Conservation (phyloP, 1,284 basidiomycete species). For the Puccinia novopanici region DNA sequence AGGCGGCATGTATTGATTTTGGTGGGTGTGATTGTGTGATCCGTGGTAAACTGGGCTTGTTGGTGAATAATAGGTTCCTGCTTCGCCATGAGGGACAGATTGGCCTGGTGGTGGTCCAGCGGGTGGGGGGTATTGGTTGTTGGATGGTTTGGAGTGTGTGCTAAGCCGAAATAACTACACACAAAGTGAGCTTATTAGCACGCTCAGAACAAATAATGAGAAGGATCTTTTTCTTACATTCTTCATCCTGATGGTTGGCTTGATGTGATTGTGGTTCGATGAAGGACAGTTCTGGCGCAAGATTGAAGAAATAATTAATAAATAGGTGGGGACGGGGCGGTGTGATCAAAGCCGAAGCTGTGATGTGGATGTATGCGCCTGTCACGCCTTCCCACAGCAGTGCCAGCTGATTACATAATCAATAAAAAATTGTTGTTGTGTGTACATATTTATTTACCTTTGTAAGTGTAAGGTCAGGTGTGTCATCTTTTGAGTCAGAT, state of each 20-base stretch:
- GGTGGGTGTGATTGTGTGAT: neutral
- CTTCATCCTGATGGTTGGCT: too few species aligned
- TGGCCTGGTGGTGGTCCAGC: constrained; percentile 27
- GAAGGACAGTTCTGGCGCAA: neutral
- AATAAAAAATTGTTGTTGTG: too few species aligned
- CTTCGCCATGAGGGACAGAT: constrained; percentile 23
- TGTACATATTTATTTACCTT: too few species aligned
- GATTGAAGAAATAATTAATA: neutral
- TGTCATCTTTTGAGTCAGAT: too few species aligned
- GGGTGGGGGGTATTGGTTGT: constrained; percentile 18
- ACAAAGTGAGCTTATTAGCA: too few species aligned
- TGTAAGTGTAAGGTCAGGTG: too few species aligned
- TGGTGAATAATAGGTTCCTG: neutral
- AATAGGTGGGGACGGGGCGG: neutral
- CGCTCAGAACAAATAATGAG: too few species aligned
- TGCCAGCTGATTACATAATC: constrained; percentile 1
- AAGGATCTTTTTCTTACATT: too few species aligned
- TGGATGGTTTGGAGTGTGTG: neutral
- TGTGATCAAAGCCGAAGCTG: neutral
- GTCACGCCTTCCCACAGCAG: neutral
- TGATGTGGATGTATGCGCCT: constrained; percentile 12
- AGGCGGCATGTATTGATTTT: constrained; percentile 50
- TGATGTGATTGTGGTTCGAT: too few species aligned
- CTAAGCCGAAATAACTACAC: constrained; percentile 17
- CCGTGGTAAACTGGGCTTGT: neutral